Percentiles rank a stretch among this genome's conserved stretches.
Evolutionary conservation across 257 asterid genomes (phyloP).

Genomic region (Gentiana dahurica): DNA sequence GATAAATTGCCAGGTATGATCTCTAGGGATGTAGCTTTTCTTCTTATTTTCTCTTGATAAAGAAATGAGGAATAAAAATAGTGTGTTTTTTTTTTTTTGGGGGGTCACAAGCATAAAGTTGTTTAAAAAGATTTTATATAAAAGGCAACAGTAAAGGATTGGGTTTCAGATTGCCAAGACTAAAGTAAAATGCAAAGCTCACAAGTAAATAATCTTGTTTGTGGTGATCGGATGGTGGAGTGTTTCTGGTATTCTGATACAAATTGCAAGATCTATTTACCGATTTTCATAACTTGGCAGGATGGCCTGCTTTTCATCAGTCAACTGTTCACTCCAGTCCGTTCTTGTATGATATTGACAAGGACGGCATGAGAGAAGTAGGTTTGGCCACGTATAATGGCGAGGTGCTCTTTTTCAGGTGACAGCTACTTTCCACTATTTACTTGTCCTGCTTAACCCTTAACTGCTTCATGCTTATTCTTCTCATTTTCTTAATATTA

Average conservation of each 20-base stretch:
- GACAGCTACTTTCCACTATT: constrained; percentile 3
- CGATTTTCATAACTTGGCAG: constrained; percentile 33
- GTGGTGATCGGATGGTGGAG: not conserved
- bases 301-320: constrained; percentile 99
- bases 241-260: constrained; percentile 4
- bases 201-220: not conserved
- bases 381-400: constrained; percentile 94
- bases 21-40: too few relatives aligned
- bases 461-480: constrained; percentile 7
- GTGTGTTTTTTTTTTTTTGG: not conserved
- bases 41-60: not conserved
- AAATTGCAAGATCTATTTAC: constrained; percentile 5
- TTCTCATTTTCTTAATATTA: constrained; percentile 10
- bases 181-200: not conserved
- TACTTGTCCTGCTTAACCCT: not conserved
- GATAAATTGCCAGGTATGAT: constrained; percentile 87
- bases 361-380: constrained; percentile 97
- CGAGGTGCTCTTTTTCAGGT: constrained; percentile 98
- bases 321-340: constrained; percentile 98
- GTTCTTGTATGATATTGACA: constrained; percentile 85
- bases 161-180: too few relatives aligned
- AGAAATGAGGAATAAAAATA: not conserved
- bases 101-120: too few relatives aligned
- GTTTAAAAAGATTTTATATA: not conserved
- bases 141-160: too few relatives aligned